Evolutionary conservation across 108 stramenopile genomes (phyloP).

Genomic region (Pseudonitzschia delicatissima): DNA sequence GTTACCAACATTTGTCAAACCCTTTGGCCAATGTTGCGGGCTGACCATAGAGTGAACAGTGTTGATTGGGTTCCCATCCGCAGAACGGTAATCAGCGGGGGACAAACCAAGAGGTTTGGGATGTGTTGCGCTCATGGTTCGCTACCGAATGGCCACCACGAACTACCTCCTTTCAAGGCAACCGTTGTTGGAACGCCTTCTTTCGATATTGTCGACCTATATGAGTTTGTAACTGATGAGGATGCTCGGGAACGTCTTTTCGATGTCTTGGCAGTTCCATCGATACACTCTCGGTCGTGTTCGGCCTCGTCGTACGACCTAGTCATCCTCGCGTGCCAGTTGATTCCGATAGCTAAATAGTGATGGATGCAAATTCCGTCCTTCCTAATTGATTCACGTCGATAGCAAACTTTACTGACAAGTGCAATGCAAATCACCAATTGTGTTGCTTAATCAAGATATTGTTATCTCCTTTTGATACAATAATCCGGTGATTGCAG

Average conservation of each 20-base stretch:
- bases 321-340: no score
- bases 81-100: not conserved
- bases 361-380: no score
- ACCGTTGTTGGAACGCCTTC: not conserved
- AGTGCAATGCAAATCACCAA: no score
- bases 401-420: no score
- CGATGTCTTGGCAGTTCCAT: no score
- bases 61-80: not conserved
- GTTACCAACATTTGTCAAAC: conserved; percentile 79
- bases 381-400: no score
- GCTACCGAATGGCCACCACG: conserved; percentile 15
- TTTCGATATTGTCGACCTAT: not conserved
- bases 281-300: no score
- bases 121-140: not conserved
- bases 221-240: not conserved
- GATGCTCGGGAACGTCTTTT: not conserved
- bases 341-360: no score
- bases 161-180: conserved; percentile 6
- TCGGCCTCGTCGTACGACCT: no score
- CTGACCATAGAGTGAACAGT: not conserved
- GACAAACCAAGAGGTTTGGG: conserved; percentile 4
- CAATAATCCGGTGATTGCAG: no score
- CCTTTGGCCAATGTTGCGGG: conserved; percentile 49
- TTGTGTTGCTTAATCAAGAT: no score
- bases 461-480: no score